Conservation (phyloP, 371 early-diverging fungal genomes). For the Syncephalastrum sp. region DNA sequence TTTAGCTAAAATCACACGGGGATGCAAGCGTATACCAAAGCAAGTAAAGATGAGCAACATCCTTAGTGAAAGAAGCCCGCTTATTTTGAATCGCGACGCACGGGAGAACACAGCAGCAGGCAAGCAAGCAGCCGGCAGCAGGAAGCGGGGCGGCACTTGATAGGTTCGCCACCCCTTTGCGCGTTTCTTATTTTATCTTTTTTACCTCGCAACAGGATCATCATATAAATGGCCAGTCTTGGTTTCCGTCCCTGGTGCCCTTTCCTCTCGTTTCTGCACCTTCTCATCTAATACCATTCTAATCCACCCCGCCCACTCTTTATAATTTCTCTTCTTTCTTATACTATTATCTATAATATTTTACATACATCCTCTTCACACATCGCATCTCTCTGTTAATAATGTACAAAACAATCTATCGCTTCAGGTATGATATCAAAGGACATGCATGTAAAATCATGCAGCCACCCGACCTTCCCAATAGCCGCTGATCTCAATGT, state of each 20-base stretch:
- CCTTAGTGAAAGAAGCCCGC: too few species aligned
- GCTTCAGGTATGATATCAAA: conserved; percentile 20
- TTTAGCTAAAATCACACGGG: not conserved
- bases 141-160: not conserved
- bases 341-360: not conserved
- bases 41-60: too few species aligned
- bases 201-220: conserved; percentile 2
- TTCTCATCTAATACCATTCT: conserved; percentile 5
- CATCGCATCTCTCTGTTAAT: conserved; percentile 2
- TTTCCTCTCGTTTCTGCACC: conserved; percentile 13
- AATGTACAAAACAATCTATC: conserved; percentile 30
- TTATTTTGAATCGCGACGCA: too few species aligned
- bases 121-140: too few species aligned
- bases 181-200: conserved; percentile 8
- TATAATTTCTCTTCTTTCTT: conserved; percentile 6
- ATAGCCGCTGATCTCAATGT: not conserved
- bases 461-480: too few species aligned
- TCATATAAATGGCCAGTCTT: conserved; percentile 11
- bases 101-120: too few species aligned
- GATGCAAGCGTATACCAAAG: too few species aligned
- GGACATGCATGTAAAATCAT: too few species aligned
- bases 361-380: conserved; percentile 5
- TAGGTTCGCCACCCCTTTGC: conserved; percentile 18
- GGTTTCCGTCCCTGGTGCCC: not conserved
- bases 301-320: conserved; percentile 10